Conservation (phyloP, 177 flowering plant species). For the Vitis hybrid region DNA sequence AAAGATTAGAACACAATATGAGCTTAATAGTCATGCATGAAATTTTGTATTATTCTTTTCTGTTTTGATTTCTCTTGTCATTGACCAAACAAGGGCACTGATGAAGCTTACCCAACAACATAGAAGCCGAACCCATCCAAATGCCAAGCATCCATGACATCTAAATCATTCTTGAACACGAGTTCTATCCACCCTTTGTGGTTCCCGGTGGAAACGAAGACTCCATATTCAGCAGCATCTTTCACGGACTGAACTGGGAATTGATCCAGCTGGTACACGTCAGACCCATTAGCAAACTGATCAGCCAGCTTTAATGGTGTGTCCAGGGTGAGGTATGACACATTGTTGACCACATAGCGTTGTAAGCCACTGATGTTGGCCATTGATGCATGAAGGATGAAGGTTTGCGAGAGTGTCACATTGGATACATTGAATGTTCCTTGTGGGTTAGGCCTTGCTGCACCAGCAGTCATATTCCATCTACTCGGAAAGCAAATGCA, state of each 20-base stretch:
- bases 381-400: constrained; percentile 39
- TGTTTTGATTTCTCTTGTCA: too few species aligned
- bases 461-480: constrained; percentile 67
- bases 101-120: constrained; percentile 60
- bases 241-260: constrained; percentile 32
- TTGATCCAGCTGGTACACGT: constrained; percentile 50
- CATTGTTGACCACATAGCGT: constrained; percentile 48
- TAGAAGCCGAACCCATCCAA: constrained; percentile 68
- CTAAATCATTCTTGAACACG: constrained; percentile 43
- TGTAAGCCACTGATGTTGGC: constrained; percentile 21
- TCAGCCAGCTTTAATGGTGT: constrained; percentile 77
- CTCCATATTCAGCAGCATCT: constrained; percentile 22
- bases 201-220: constrained; percentile 43
- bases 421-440: constrained; percentile 61
- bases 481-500: constrained; percentile 17
- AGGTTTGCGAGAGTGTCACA: constrained; percentile 44
- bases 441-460: constrained; percentile 79
- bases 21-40: too few species aligned
- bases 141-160: constrained; percentile 64
- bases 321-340: constrained; percentile 37
- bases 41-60: too few species aligned
- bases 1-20: neutral
- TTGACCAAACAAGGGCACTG: neutral
- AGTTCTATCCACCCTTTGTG: constrained; percentile 73
- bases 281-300: constrained; percentile 35